Evolutionary conservation across 2,329 filamentous ascomycete genomes (phyloP), one percentile per base, ranked within the genome.

Genomic region (Aspergillus fumigatiaffinis): DNA sequence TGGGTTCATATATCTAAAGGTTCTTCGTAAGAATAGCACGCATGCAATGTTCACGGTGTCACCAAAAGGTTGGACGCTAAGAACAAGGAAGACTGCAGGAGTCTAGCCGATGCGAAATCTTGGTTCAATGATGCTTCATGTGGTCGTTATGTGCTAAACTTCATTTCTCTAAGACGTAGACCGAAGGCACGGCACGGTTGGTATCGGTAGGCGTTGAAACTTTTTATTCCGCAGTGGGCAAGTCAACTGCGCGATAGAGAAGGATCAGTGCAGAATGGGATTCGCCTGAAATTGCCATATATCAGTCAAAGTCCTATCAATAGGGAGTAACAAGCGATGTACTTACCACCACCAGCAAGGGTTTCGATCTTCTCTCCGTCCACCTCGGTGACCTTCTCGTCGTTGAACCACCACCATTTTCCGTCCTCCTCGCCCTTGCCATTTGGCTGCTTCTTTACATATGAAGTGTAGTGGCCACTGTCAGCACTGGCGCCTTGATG

Each of bases 331-430:
- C 9, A 26, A 28, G 10, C 9, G 62, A 57, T 49, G 20, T 2
- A 70, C 82, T 74, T 74, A 85, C 92, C 93, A 69, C 95, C 94
- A 58, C 94, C 95, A 52, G 92, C 84, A 52, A 99, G 82, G 3
- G 87, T 89, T 71, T 93, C 90, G 64, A 99, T 95, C 80, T 96
- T 94, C 67, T 97, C 93, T 26, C 85, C 81, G 17, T 91, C 86
- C 28, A 99, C 94, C 79, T 99, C 94, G 14, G 89, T 87, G 35
- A 99, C 94, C 79, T 92, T 95, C 72, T 99, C 93, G 69, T 99
- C 94, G 75, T 99, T 97, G 83, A 99, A 99, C 93, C 94, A 99
- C 93, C 94, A 99, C 94, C 94, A 99, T 68, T 92, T 96, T 65
- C 90, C 92, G 70, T 96, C 91, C 71, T 96, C 91, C 69, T 89